A percentile compares a stretch with the other conserved stretches of the same genome.
Evolutionary conservation across 176 grass and related monocot genomes (phyloP).

Genomic region (Carex pumila): DNA sequence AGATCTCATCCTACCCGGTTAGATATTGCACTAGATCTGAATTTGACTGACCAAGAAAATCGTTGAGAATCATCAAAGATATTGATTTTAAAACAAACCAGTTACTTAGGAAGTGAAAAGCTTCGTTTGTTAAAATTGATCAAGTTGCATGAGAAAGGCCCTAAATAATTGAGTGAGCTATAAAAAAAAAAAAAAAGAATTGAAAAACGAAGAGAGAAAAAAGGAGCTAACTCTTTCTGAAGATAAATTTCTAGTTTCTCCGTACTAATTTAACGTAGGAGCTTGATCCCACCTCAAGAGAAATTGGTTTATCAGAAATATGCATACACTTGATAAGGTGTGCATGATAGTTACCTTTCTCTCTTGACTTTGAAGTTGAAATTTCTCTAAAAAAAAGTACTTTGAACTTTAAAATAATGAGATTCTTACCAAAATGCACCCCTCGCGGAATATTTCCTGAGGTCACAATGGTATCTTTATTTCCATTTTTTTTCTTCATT

Average conservation of each 20-base stretch:
- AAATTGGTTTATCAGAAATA: slow-evolving; percentile 15
- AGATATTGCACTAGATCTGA: too few species aligned
- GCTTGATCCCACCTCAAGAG: background rate
- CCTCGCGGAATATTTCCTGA: background rate
- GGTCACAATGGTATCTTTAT: background rate
- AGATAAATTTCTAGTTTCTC: slow-evolving; percentile 1
- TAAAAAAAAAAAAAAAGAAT: background rate
- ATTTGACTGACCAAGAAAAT: background rate
- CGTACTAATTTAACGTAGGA: background rate
- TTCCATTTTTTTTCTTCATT: slow-evolving; percentile 1
- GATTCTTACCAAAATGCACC: background rate
- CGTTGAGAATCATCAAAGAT: background rate
- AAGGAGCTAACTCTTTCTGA: background rate
- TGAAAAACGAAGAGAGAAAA: background rate
- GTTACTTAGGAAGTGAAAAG: background rate
- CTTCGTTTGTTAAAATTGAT: background rate
- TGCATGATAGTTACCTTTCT: background rate
- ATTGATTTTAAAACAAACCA: background rate
- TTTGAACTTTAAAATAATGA: too few species aligned
- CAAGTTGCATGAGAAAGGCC: background rate
- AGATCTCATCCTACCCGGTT: too few species aligned
- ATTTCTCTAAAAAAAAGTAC: background rate
- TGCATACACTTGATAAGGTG: background rate
- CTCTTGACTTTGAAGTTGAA: background rate
- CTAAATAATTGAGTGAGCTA: background rate